Base-by-base conservation (phyloP, 768 basidiomycete genomes). In the Boletus fagicola region DNA sequence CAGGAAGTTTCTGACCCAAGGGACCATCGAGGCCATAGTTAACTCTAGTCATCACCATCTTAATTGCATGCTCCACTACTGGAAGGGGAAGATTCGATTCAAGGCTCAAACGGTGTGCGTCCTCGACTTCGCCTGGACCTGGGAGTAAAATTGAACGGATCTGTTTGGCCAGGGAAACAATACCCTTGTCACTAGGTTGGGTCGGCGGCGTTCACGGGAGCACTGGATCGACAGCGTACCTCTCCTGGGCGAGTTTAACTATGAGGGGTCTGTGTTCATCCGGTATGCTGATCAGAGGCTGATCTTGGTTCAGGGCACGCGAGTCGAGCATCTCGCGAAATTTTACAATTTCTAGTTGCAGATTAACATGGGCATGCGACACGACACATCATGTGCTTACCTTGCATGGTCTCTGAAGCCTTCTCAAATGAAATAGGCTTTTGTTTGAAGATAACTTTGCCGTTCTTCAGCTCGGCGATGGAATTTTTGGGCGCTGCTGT, bases 221-320 rank as follows among this genome's bases (percentile, higher is more conserved):
- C 22, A 26, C 9, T 33, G 22, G 12, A 42, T 26, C 28, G 5
- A 59, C 42, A 52, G 31, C 48, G 54, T 77, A 92, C 94, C 92
- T 94, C 74, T 96, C 94, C 61, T 93, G 89, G 1, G 83, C 83
- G 40, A 94, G 72, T 70, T 94, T 93, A 6, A 85, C 92, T 62
- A 96, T 82, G 26, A 95, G 74, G 1, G 90, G 83, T 60, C 75
- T 79, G 68, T 93, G 79, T 58, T 88, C 83, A 5, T 86, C 81
- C 0, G 92, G 87, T 49, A 94, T 80, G 7, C 65, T 68, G 9
- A 67, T 68, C 30, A 94, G 71, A n/a, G 85, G 79, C 1, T 77
- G 71, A 18, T 80, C 77, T 50, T 78, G 71, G 15, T 71, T 73
- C 46, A 76, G 71, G 24, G 84, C 74, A 53, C 79, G 78, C 43